Conservation (phyloP, 345 rosid species). For the Lepidium africanum region DNA sequence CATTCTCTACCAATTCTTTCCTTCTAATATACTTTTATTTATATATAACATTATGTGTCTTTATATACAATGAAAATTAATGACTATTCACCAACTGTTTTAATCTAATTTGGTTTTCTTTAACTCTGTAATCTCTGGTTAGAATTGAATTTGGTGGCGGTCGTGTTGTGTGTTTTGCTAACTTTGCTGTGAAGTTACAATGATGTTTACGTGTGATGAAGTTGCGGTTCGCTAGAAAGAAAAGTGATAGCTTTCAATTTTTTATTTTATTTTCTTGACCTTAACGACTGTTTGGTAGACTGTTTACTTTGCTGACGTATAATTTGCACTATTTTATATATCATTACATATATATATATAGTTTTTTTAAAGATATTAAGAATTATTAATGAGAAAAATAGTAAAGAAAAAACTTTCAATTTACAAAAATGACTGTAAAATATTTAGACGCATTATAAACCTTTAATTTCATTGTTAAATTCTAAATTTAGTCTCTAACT, state of each 20-base stretch:
- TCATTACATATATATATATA: too few relatives aligned
- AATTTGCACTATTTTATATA: not conserved
- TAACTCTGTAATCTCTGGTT: conserved; percentile 13
- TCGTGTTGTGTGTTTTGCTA: conserved; percentile 19
- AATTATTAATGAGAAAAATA: too few relatives aligned
- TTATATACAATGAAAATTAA: not conserved
- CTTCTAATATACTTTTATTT: conserved; percentile 19
- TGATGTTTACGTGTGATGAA: conserved; percentile 29
- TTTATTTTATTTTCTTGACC: not conserved
- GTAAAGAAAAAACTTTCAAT: too few relatives aligned
- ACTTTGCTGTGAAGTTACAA: conserved; percentile 31
- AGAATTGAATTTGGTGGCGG: conserved; percentile 21
- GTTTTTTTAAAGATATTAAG: too few relatives aligned
- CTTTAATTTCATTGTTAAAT: too few relatives aligned
- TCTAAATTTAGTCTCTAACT: too few relatives aligned
- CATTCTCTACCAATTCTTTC: conserved; percentile 34
- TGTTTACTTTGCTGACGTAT: conserved; percentile 14
- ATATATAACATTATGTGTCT: not conserved
- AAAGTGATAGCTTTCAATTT: conserved; percentile 17
- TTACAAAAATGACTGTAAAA: too few relatives aligned
- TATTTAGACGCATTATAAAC: too few relatives aligned
- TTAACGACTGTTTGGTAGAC: conserved; percentile 30
- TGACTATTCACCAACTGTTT: conserved; percentile 27
- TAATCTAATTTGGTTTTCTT: not conserved
- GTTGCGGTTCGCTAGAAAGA: conserved; percentile 14